Conservation (phyloP, 306 rosid genomes). For the Trichosanthes cucumerina region DNA sequence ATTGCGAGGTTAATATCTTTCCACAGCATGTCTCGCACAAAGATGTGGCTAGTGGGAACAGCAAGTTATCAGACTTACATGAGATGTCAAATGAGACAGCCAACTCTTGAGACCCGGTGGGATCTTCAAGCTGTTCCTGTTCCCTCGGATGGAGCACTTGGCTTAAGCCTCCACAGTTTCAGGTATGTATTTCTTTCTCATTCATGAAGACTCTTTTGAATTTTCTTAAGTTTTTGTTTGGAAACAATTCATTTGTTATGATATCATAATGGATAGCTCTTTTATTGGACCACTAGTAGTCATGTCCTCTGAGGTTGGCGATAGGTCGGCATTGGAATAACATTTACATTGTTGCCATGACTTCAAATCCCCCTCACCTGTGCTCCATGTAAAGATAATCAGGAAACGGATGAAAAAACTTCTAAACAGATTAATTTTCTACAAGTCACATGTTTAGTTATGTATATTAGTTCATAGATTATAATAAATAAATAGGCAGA, state of each 20-base stretch:
- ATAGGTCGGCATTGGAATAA: background rate
- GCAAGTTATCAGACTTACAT: slow-evolving; percentile 78
- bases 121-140: slow-evolving; percentile 80
- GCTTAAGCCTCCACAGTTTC: slow-evolving; percentile 69
- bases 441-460: background rate
- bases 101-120: slow-evolving; percentile 81
- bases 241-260: background rate
- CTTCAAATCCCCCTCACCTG: background rate
- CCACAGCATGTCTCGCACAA: slow-evolving; percentile 21
- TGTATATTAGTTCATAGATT: background rate
- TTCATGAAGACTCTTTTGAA: background rate
- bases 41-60: slow-evolving; percentile 64
- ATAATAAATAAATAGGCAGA: background rate
- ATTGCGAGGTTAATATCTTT: slow-evolving; percentile 48
- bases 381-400: background rate
- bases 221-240: background rate
- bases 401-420: background rate
- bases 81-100: slow-evolving; percentile 77
- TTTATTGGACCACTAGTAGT: background rate
- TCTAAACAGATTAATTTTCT: background rate
- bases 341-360: background rate
- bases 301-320: background rate
- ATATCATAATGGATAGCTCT: background rate
- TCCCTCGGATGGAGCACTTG: slow-evolving; percentile 67
- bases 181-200: slow-evolving; percentile 35